These are phyloP conservation scores for Heliamphora exappendiculata DNA, from an alignment of 148 eudicot species.

Conservation along the genomic window DNA sequence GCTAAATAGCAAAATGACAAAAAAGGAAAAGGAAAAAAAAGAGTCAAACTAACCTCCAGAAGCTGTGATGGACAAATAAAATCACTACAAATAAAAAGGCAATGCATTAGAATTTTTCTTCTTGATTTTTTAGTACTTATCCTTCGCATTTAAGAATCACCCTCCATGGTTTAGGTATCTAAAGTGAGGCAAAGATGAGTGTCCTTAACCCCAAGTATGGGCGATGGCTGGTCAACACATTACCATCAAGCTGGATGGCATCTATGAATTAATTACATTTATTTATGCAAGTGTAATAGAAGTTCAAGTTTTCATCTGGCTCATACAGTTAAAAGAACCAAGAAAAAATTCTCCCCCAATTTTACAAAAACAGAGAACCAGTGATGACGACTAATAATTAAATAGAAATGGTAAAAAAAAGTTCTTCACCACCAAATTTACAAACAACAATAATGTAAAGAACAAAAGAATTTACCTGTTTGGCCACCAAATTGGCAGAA, in stretches of 20 bases:
- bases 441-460: background rate
- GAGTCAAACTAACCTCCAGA: background rate
- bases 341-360: background rate
- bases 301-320: background rate
- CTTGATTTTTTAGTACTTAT: background rate
- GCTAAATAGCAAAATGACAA: background rate
- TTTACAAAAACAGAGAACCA: background rate
- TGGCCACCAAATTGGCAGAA: conserved; percentile 79
- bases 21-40: background rate
- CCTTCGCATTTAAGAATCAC: too few relatives aligned
- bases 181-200: background rate
- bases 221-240: background rate
- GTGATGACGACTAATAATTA: background rate
- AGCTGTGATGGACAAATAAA: background rate
- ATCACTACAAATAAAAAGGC: background rate
- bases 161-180: background rate
- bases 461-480: conserved; percentile 48
- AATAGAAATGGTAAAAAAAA: background rate
- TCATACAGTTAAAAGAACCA: background rate
- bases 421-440: background rate
- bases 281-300: background rate
- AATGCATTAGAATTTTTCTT: background rate
- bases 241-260: background rate
- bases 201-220: background rate
- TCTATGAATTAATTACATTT: background rate